phyloP scores from a whole-genome alignment of 495 filamentous ascomycete species.

The Talaromyces proteolyticus region DNA sequence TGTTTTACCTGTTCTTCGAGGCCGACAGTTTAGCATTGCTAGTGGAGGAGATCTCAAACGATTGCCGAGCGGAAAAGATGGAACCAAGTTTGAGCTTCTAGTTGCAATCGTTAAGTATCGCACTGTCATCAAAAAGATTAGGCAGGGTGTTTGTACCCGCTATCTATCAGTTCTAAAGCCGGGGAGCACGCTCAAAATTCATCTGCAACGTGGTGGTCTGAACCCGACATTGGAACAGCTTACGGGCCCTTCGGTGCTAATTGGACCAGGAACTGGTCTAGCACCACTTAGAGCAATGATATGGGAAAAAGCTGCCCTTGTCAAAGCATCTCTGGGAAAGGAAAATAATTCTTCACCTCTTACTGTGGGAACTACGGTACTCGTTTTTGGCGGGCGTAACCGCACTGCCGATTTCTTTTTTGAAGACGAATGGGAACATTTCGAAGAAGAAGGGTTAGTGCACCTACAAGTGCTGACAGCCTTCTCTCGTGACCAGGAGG shows the following conservation, averaged over 20 bases:
- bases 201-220: conserved; percentile 52
- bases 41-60: conserved; percentile 56
- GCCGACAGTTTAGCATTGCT: conserved; percentile 83
- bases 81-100: conserved; percentile 63
- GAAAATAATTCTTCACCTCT: conserved; percentile 15
- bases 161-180: conserved; percentile 63
- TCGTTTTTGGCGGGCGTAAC: conserved; percentile 83
- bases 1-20: conserved; percentile 69
- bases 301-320: conserved; percentile 52
- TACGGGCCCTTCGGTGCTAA: conserved; percentile 61
- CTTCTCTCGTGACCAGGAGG: conserved; percentile 72
- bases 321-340: conserved; percentile 30
- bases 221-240: conserved; percentile 41
- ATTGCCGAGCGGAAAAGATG: conserved; percentile 16
- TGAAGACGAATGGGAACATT: conserved; percentile 60
- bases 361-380: conserved; percentile 29
- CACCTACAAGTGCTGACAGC: conserved; percentile 61
- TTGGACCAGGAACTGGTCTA: conserved; percentile 87
- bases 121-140: conserved; percentile 77
- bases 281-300: conserved; percentile 81
- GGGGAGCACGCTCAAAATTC: conserved; percentile 52
- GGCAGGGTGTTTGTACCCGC: conserved; percentile 85
- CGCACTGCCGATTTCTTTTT: conserved; percentile 72
- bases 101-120: conserved; percentile 90
- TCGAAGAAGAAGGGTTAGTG: conserved; percentile 19